phyloP scores from a whole-genome alignment of 768 basidiomycete genomes.

The Tylopilus plumbeoviolaceoides region DNA sequence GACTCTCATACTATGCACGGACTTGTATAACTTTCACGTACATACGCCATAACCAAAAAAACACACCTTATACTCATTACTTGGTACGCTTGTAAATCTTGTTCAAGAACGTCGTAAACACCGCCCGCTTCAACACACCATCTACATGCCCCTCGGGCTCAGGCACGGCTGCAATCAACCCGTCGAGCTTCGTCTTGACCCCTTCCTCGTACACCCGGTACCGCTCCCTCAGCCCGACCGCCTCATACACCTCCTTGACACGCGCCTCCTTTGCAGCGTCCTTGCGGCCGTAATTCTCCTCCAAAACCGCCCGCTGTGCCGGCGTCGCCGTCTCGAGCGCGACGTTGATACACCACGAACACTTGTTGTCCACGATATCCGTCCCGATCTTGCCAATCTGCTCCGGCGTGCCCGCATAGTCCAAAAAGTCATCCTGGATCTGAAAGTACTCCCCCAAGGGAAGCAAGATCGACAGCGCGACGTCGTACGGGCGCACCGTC shows the following conservation, averaged over 20 bases:
- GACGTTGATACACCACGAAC: slow-evolving; percentile 92
- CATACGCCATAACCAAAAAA: neutral
- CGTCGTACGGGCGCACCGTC: slow-evolving; percentile 57
- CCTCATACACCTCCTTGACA: slow-evolving; percentile 71
- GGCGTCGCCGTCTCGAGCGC: slow-evolving; percentile 60
- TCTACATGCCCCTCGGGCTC: slow-evolving; percentile 44
- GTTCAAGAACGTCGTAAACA: slow-evolving; percentile 81
- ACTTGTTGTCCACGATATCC: slow-evolving; percentile 98
- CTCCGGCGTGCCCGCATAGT: slow-evolving; percentile 86
- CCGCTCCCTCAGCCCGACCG: slow-evolving; percentile 54
- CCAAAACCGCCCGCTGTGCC: slow-evolving; percentile 56
- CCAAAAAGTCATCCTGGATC: slow-evolving; percentile 95
- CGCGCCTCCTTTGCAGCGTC: slow-evolving; percentile 43
- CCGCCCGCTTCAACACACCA: slow-evolving; percentile 52
- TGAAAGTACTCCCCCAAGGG: slow-evolving; percentile 99
- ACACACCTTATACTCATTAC: slow-evolving; percentile 31
- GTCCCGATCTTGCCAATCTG: slow-evolving; percentile 96
- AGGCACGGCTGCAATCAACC: slow-evolving; percentile 68
- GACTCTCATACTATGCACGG: too few species aligned
- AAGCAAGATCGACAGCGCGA: slow-evolving; percentile 77
- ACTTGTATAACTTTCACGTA: too few species aligned
- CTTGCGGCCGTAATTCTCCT: slow-evolving; percentile 65
- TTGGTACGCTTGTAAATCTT: slow-evolving; percentile 77
- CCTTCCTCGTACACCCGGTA: slow-evolving; percentile 80
- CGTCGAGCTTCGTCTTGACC: slow-evolving; percentile 61